Evolutionary conservation across 495 filamentous ascomycete genomes (phyloP).

Genomic region (Barbatosphaeria neglecta): DNA sequence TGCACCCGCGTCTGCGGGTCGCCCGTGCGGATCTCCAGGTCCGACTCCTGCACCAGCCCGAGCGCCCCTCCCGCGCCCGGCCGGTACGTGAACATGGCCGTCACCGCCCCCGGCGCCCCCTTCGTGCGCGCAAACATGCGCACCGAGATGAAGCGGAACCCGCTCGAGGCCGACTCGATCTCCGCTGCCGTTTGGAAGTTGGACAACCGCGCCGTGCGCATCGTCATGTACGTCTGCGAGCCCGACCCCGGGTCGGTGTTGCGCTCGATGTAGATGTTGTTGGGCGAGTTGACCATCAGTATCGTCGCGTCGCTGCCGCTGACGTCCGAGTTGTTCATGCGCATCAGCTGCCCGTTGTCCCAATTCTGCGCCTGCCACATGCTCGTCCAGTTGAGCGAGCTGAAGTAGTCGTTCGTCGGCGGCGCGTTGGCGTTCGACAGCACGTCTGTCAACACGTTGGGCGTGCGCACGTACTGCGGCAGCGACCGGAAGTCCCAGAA

Average conservation of each 20-base stretch:
- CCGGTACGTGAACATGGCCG: constrained; percentile 58
- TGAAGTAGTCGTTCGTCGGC: constrained; percentile 26
- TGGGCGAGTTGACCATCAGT: constrained; percentile 49
- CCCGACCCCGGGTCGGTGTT: constrained; percentile 19
- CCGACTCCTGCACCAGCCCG: constrained; percentile 53
- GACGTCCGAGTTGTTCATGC: constrained; percentile 14
- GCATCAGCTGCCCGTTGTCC: constrained; percentile 28
- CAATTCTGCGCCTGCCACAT: constrained; percentile 53
- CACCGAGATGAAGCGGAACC: constrained; percentile 49
- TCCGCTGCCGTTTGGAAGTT: constrained; percentile 52
- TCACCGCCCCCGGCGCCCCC: constrained; percentile 48
- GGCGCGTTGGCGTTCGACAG: constrained; percentile 16
- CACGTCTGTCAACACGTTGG: constrained; percentile 10
- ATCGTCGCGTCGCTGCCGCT: constrained; percentile 24
- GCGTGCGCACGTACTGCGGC: constrained; percentile 15
- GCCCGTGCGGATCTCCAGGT: constrained; percentile 63
- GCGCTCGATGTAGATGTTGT: constrained; percentile 51
- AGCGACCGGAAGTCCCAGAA: constrained; percentile 57
- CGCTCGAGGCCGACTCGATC: constrained; percentile 42
- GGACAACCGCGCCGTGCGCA: constrained; percentile 46
- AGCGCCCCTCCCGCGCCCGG: constrained; percentile 13
- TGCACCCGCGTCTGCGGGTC: constrained; percentile 45
- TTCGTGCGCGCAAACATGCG: constrained; percentile 46
- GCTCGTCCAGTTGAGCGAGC: constrained; percentile 22
- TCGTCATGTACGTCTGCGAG: constrained; percentile 43